Evolutionary conservation across 1,284 basidiomycete genomes (phyloP).

Genomic region (Puccinia polysora): DNA sequence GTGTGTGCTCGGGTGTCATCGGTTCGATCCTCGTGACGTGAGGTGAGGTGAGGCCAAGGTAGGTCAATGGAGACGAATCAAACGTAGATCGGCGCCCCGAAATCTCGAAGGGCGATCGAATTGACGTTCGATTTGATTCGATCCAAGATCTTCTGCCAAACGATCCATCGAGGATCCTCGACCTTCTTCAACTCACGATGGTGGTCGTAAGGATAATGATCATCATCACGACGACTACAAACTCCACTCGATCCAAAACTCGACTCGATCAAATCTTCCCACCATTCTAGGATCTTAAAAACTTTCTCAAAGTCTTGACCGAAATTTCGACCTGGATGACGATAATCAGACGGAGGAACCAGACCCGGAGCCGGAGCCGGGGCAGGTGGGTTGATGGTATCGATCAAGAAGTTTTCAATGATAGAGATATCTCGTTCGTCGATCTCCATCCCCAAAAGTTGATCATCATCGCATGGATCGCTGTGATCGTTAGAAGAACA

Average conservation of each 20-base stretch:
- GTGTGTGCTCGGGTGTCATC: background rate
- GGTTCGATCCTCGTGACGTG: no score
- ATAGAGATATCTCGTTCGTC: constrained; percentile 3
- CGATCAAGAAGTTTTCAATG: constrained; percentile 24
- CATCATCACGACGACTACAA: no score
- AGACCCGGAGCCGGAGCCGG: background rate
- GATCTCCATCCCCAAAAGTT: background rate
- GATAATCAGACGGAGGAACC: background rate
- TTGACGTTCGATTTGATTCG: background rate
- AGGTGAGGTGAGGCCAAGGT: background rate
- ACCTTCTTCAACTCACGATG: no score
- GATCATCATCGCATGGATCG: background rate
- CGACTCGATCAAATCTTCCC: constrained; percentile 19
- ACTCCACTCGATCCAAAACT: no score
- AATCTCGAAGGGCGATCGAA: constrained; percentile 3
- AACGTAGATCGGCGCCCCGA: constrained; percentile 6
- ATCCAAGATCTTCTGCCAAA: constrained; percentile 25
- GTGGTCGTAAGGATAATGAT: no score
- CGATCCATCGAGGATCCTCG: background rate
- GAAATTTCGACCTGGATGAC: background rate
- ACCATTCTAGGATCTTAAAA: constrained; percentile 11
- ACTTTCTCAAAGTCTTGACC: constrained; percentile 42
- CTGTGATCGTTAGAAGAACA: background rate
- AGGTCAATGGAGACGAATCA: background rate
- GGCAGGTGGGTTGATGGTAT: constrained; percentile 2